Conservation (phyloP, 768 basidiomycete species). For the Naematelia encephala region DNA sequence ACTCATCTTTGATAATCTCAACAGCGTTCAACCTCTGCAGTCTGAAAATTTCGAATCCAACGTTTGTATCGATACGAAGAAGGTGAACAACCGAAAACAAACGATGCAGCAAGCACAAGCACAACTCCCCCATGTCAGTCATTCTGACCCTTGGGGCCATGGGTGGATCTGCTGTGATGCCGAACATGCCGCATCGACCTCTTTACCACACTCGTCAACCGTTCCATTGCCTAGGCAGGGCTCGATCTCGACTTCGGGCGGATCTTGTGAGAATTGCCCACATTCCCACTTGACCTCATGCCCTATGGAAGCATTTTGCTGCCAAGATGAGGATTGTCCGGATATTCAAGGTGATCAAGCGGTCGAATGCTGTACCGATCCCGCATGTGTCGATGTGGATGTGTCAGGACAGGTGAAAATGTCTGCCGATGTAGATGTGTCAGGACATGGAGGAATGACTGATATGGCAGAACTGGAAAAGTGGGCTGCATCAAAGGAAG, state of each 20-base stretch:
- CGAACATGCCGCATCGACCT: conserved; percentile 35
- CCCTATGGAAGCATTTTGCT: conserved; percentile 25
- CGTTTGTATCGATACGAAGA: no score
- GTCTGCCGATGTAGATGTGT: conserved; percentile 2
- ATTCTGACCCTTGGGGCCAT: conserved; percentile 40
- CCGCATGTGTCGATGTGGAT: background rate
- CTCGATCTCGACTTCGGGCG: background rate
- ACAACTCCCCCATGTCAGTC: conserved; percentile 16
- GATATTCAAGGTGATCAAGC: background rate
- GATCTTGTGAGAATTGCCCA: background rate
- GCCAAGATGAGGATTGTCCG: conserved; percentile 14
- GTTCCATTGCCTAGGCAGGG: background rate
- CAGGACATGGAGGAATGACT: background rate
- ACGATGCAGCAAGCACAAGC: background rate
- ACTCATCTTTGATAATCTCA: no score
- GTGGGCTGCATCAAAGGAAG: conserved; percentile 44
- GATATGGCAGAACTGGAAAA: conserved; percentile 25
- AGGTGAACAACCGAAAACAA: background rate
- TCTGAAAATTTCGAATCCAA: no score
- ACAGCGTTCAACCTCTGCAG: no score
- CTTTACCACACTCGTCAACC: conserved; percentile 9
- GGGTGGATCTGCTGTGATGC: conserved; percentile 40
- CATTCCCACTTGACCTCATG: background rate
- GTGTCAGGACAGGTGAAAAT: no score
- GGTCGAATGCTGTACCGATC: conserved; percentile 9